These are phyloP conservation scores for Epithemia pelagica DNA, from an alignment of 108 stramenopile species.

Conservation along the genomic window DNA sequence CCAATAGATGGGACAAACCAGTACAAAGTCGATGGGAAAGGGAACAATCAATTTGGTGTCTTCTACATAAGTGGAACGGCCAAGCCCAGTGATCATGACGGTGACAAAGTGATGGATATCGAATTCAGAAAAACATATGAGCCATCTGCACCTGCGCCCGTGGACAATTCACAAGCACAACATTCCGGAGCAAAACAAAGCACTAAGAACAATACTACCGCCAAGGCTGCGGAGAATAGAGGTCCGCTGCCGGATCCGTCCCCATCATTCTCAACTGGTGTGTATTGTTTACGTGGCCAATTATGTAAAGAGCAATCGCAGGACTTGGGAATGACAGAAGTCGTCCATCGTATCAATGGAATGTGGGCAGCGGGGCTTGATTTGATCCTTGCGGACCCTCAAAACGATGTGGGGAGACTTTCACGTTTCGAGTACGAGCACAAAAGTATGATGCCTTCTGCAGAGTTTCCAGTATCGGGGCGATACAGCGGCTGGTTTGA, in stretches of 20 bases:
- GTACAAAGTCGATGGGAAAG: constrained; percentile 59
- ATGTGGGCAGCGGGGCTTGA: constrained; percentile 73
- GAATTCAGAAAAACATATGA: constrained; percentile 65
- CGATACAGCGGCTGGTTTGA: constrained; percentile 81
- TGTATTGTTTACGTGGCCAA: constrained; percentile 69
- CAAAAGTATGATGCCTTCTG: constrained; percentile 40
- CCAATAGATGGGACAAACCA: constrained; percentile 26
- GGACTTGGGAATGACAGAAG: constrained; percentile 38
- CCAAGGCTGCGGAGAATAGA: constrained; percentile 7
- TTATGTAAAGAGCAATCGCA: constrained; percentile 42
- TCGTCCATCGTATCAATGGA: constrained; percentile 61
- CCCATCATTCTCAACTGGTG: constrained; percentile 37
- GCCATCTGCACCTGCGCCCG: constrained; percentile 14
- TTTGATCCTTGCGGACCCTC: constrained; percentile 53
- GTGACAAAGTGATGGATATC: constrained; percentile 43
- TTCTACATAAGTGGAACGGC: constrained; percentile 72
- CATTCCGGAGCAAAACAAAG: constrained; percentile 8
- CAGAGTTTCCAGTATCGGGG: constrained; percentile 64
- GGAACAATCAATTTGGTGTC: constrained; percentile 69
- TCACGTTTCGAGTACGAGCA: constrained; percentile 84
- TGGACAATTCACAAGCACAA: constrained; percentile 2
- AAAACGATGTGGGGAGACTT: constrained; percentile 50
- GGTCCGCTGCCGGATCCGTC: constrained; percentile 51
- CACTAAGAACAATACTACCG: constrained; percentile 14
- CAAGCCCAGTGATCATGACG: constrained; percentile 40